A percentile compares a stretch with the other conserved stretches of the same genome.
phyloP scores from a whole-genome alignment of 2,329 filamentous ascomycete species.

The Exophiala alcalophila region DNA sequence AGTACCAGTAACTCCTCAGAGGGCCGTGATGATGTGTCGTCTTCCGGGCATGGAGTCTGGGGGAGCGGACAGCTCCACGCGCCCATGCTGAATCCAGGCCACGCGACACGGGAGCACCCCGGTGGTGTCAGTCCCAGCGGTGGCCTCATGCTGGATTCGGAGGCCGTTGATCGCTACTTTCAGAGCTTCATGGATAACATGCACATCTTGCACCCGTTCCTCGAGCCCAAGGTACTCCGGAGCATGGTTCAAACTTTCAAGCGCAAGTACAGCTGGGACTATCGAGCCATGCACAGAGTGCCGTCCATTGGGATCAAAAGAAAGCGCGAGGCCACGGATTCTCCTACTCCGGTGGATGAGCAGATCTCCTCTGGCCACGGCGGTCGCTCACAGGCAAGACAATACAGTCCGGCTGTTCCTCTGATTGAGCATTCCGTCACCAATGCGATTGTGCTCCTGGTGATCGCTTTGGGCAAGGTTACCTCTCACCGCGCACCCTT shows the following conservation, averaged over 20 bases:
- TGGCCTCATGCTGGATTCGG: conserved; percentile 52
- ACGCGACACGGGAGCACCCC: conserved; percentile 34
- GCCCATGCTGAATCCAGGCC: conserved; percentile 29
- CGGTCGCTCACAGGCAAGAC: conserved; percentile 28
- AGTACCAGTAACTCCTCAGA: conserved; percentile 39
- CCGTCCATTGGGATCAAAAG: conserved; percentile 25
- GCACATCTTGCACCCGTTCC: conserved; percentile 62
- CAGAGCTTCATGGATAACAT: conserved; percentile 59
- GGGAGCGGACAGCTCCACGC: conserved; percentile 44
- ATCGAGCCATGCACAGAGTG: conserved; percentile 12
- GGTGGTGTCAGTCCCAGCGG: conserved; percentile 52
- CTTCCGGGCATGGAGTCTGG: conserved; percentile 51
- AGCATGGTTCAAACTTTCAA: conserved; percentile 54
- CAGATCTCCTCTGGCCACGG: conserved; percentile 5
- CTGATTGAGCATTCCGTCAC: conserved; percentile 60
- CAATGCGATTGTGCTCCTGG: conserved; percentile 76
- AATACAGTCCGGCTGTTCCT: conserved; percentile 7
- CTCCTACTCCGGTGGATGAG: conserved; percentile 23
- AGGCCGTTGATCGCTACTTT: conserved; percentile 51
- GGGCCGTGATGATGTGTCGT: conserved; percentile 34
- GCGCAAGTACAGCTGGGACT: conserved; percentile 43
- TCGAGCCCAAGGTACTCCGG: conserved; percentile 54
- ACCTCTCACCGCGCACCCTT: conserved; percentile 56
- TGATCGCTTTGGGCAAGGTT: conserved; percentile 84
- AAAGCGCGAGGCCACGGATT: conserved; percentile 28